These are phyloP conservation scores for Geosmithia morbida DNA, from an alignment of 2,329 filamentous ascomycete species.

Conservation along the genomic window DNA sequence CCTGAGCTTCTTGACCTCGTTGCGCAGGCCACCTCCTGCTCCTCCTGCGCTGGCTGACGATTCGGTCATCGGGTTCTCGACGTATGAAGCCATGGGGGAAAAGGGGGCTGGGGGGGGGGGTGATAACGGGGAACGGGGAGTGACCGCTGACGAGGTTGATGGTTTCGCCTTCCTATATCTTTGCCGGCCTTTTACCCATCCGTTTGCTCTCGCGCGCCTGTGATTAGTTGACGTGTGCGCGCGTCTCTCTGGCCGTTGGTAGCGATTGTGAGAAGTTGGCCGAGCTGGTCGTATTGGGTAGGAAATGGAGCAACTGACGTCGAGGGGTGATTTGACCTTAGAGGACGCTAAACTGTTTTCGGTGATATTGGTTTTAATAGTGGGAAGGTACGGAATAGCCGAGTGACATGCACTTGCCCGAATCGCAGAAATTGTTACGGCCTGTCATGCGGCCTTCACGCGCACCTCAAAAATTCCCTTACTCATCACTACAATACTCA, in stretches of 20 bases:
- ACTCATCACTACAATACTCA: no score
- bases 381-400: neutral
- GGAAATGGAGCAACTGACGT: neutral
- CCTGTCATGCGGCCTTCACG: no score
- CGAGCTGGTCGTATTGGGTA: neutral
- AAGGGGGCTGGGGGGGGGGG: neutral
- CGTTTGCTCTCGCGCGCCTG: neutral
- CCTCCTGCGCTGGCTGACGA: constrained; percentile 1
- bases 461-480: no score
- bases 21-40: constrained; percentile 16
- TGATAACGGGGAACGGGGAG: neutral
- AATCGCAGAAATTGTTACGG: no score
- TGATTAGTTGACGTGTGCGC: neutral
- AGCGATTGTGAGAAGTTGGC: neutral
- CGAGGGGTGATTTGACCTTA: neutral
- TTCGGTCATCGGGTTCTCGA: constrained; percentile 15
- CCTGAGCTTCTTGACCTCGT: constrained; percentile 52
- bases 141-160: no score
- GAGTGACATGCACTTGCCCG: no score
- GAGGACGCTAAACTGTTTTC: neutral
- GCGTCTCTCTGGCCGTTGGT: neutral
- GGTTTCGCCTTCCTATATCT: no score
- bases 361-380: neutral
- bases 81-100: constrained; percentile 15
- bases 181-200: neutral